These are phyloP conservation scores for Pelargonium myrrhifolium DNA, from an alignment of 441 rosid genomes.

Conservation along the genomic window DNA sequence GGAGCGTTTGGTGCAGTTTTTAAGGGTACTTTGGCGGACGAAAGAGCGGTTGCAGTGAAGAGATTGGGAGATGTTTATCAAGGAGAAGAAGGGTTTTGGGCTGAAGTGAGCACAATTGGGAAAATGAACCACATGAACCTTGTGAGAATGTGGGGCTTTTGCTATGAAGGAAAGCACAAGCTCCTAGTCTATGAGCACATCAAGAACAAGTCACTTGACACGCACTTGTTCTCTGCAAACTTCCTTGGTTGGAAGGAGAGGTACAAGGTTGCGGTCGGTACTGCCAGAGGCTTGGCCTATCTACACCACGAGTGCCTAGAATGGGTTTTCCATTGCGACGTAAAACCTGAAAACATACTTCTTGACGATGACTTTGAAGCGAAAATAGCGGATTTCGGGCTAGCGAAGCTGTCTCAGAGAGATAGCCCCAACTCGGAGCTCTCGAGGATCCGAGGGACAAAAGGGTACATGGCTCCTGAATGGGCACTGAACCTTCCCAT, in stretches of 20 bases:
- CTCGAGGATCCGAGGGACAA: background rate
- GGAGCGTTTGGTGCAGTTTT: background rate
- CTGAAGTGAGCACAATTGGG: background rate
- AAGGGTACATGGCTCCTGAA: background rate
- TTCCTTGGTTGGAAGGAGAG: background rate
- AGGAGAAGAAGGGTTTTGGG: background rate
- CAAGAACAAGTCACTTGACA: background rate
- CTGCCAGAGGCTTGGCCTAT: background rate
- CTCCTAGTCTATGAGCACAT: background rate
- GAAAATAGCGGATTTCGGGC: background rate
- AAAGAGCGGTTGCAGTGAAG: background rate
- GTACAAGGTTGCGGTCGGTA: background rate
- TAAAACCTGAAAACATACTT: background rate
- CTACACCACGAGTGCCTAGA: background rate
- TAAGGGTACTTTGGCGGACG: background rate
- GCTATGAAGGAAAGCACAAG: background rate
- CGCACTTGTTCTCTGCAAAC: background rate
- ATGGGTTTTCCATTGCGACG: background rate
- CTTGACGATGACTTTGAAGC: background rate
- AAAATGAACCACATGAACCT: background rate
- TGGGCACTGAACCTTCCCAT: no score
- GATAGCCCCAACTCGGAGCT: background rate
- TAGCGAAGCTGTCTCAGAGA: background rate
- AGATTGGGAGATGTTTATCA: background rate
- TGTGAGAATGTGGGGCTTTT: background rate